These are phyloP conservation scores for Polyrhizophydium stewartii DNA, from an alignment of 371 early-diverging fungal species.

Conservation along the genomic window DNA sequence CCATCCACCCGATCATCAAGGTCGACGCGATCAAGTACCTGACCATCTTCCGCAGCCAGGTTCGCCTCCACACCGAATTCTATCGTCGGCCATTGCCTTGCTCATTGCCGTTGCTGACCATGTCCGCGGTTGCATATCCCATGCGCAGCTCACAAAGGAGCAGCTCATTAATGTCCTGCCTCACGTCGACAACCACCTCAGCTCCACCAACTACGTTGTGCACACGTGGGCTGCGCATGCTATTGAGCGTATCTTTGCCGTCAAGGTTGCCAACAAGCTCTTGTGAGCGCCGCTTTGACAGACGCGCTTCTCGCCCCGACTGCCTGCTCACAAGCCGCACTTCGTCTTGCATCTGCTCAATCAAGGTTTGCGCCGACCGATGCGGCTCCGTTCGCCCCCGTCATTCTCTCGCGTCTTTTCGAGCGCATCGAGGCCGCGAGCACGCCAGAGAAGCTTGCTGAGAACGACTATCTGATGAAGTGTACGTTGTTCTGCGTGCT, in stretches of 20 bases:
- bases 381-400: constrained; percentile 62
- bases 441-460: constrained; percentile 84
- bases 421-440: constrained; percentile 56
- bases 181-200: constrained; percentile 73
- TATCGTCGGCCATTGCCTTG: neutral
- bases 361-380: constrained; percentile 65
- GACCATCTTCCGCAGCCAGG: constrained; percentile 87
- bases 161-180: constrained; percentile 75
- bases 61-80: constrained; percentile 17
- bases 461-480: constrained; percentile 92
- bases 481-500: constrained; percentile 27
- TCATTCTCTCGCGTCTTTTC: constrained; percentile 72
- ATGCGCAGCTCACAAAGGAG: constrained; percentile 61
- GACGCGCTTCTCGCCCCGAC: neutral
- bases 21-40: constrained; percentile 92
- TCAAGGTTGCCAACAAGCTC: constrained; percentile 58
- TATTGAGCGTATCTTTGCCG: constrained; percentile 83
- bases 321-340: neutral
- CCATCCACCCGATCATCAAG: constrained; percentile 80
- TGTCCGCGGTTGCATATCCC: neutral
- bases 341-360: neutral
- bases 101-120: neutral
- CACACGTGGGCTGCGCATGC: constrained; percentile 90
- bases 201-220: constrained; percentile 75
- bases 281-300: constrained; percentile 41